Conservation (phyloP, 2,329 filamentous ascomycete species). For the Colletotrichum orchidophilum region DNA sequence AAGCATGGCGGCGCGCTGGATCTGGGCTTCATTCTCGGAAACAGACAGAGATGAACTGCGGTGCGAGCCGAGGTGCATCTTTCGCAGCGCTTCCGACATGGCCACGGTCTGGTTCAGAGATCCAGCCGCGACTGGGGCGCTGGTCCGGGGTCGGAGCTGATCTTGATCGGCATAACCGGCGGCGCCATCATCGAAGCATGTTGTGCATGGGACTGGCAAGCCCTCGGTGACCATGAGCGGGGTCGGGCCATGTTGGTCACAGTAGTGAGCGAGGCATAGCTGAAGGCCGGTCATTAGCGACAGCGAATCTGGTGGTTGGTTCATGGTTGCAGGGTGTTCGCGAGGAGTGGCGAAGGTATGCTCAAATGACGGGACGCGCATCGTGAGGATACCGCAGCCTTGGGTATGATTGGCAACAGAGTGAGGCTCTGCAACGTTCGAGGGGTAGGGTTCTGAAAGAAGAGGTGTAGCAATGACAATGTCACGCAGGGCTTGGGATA, state of each 20-base stretch:
- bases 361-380: constrained; percentile 34
- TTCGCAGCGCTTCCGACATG: constrained; percentile 58
- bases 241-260: constrained; percentile 75
- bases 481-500: not conserved
- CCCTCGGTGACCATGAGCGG: constrained; percentile 77
- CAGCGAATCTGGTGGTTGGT: constrained; percentile 23
- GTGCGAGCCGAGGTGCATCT: constrained; percentile 53
- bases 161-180: constrained; percentile 41
- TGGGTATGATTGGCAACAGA: not conserved
- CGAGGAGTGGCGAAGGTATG: constrained; percentile 20
- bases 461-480: constrained; percentile 4
- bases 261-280: constrained; percentile 77
- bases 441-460: not conserved
- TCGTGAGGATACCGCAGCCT: constrained; percentile 4
- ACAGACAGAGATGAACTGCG: constrained; percentile 54
- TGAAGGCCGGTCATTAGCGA: constrained; percentile 50
- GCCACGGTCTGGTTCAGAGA: constrained; percentile 41
- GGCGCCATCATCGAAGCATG: constrained; percentile 62
- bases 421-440: not conserved
- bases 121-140: constrained; percentile 44
- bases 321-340: constrained; percentile 17
- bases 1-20: constrained; percentile 52
- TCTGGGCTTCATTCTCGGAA: constrained; percentile 55
- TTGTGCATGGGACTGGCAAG: constrained; percentile 66
- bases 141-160: constrained; percentile 51